Base-by-base conservation (phyloP, 2,329 filamentous ascomycete genomes). In the Geosmithia flava region DNA sequence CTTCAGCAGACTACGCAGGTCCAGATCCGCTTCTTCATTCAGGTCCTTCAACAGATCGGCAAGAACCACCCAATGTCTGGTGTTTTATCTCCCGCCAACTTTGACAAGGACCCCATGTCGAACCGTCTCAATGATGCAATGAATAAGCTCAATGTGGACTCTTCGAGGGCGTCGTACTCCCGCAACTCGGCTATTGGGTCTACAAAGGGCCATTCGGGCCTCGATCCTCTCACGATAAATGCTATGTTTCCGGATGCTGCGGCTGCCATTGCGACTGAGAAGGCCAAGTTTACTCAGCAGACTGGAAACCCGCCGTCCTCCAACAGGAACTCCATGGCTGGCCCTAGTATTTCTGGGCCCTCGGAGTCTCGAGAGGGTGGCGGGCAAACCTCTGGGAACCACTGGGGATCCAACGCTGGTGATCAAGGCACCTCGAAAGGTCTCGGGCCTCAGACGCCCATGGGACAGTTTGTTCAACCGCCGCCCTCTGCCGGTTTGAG, bases 201-300 rank as follows among this genome's bases (percentile, higher is more conserved):
- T 47, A 80, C 82, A 47, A 97, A 96, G 71, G 83, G 93, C 56
- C 93, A 95, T 63, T 97, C 93, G 44, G 89, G 85, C n/a, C 80
- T 98, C 49, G 91, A 97, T 62, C 77, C 87, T 5, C 88, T 84
- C 30, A 94, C 88, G 20, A 96, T 98, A 67, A 95, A 95, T 67
- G 89, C 88, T 58, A 97, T 98, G 93, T 98, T 98, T 65, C 93
- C 93, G 7, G 93, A 98, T 70, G 93, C 93, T 43, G 93, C 93
- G 15, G 91, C 91, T 42, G 93, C 93, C n/a, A 97, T 98, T 64
- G 91, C 91, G 23, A 95, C 93, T 52, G 91, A 98, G 67, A 96
- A 96, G 71, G 91, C 90, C 50, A 94, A 96, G 64, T 97, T 94
- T 62, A 94, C 90, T 17, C 90, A 96, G 64, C 87, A 95, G 63